These are phyloP conservation scores for Extremus antarcticus DNA, from an alignment of 495 filamentous ascomycete genomes.

Conservation along the genomic window DNA sequence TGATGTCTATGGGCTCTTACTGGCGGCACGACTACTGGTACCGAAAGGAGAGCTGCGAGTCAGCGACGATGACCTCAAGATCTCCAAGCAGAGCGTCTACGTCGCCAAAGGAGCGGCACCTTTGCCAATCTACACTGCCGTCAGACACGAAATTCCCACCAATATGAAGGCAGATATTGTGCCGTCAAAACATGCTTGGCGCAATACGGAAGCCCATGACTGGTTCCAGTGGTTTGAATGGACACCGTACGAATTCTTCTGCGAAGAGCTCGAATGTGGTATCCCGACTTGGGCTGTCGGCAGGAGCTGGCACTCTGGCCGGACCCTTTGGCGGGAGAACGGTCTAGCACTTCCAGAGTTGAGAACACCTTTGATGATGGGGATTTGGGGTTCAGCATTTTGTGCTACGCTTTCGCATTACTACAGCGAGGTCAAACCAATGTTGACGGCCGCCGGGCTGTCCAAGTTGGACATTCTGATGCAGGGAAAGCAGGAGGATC, in stretches of 20 bases:
- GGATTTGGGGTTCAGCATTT: slow-evolving; percentile 90
- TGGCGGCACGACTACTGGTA: slow-evolving; percentile 73
- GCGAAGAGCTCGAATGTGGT: slow-evolving; percentile 79
- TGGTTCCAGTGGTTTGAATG: slow-evolving; percentile 99
- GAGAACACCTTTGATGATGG: slow-evolving; percentile 69
- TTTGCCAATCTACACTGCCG: slow-evolving; percentile 86
- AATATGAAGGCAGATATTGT: slow-evolving; percentile 35
- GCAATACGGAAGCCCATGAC: slow-evolving; percentile 27
- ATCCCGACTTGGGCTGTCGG: slow-evolving; percentile 94
- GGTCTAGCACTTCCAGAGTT: slow-evolving; percentile 65
- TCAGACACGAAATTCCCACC: slow-evolving; percentile 89
- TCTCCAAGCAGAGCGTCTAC: slow-evolving; percentile 70
- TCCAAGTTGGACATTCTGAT: slow-evolving; percentile 74
- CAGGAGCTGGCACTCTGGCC: slow-evolving; percentile 63
- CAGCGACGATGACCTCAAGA: slow-evolving; percentile 66
- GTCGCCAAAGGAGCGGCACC: slow-evolving; percentile 67
- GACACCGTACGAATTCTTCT: slow-evolving; percentile 92
- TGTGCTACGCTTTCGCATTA: slow-evolving; percentile 93
- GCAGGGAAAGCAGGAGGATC: slow-evolving; percentile 64
- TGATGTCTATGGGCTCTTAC: slow-evolving; percentile 77
- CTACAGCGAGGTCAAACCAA: slow-evolving; percentile 79
- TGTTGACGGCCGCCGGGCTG: slow-evolving; percentile 63
- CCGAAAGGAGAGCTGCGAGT: slow-evolving; percentile 73
- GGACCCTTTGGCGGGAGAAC: slow-evolving; percentile 47
- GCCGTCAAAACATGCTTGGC: slow-evolving; percentile 70